Conservation (phyloP, 164 flowering plant genomes). For the Aristolochia californica region DNA sequence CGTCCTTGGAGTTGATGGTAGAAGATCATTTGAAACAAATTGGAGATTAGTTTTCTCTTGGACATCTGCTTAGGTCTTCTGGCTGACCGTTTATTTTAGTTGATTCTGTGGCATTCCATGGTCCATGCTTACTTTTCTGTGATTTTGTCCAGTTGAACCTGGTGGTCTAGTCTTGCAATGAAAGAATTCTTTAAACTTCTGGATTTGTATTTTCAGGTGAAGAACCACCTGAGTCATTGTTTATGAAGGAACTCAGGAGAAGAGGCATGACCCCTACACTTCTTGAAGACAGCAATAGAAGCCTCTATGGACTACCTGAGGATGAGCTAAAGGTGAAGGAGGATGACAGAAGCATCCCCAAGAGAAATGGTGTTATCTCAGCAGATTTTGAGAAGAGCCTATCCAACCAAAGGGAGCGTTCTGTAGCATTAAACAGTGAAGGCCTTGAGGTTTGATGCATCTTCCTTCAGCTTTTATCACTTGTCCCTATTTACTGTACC, state of each 20-base stretch:
- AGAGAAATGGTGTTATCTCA: constrained; percentile 40
- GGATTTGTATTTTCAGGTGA: constrained; percentile 40
- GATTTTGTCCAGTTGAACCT: no score
- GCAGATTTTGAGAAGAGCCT: constrained; percentile 42
- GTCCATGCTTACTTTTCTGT: no score
- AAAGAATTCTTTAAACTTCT: no score
- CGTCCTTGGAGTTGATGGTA: no score
- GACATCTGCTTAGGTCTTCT: no score
- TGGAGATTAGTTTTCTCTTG: no score
- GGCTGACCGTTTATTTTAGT: no score
- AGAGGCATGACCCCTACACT: constrained; percentile 83
- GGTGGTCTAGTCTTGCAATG: no score
- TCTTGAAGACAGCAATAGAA: constrained; percentile 57
- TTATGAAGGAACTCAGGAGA: constrained; percentile 80
- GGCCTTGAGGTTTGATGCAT: constrained; percentile 73
- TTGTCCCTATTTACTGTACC: not conserved
- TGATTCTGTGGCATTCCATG: no score
- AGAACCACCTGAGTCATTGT: constrained; percentile 91
- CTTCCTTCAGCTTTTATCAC: not conserved
- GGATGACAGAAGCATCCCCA: constrained; percentile 32
- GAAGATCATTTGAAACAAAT: no score
- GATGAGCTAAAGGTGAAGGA: constrained; percentile 30
- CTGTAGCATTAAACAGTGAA: constrained; percentile 86
- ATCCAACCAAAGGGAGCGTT: constrained; percentile 65
- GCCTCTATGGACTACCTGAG: constrained; percentile 25